A percentile compares a stretch with the other conserved stretches of the same genome.
These are phyloP conservation scores for Linnemannia zychae DNA, from an alignment of 192 early-diverging fungal genomes.

Conservation along the genomic window DNA sequence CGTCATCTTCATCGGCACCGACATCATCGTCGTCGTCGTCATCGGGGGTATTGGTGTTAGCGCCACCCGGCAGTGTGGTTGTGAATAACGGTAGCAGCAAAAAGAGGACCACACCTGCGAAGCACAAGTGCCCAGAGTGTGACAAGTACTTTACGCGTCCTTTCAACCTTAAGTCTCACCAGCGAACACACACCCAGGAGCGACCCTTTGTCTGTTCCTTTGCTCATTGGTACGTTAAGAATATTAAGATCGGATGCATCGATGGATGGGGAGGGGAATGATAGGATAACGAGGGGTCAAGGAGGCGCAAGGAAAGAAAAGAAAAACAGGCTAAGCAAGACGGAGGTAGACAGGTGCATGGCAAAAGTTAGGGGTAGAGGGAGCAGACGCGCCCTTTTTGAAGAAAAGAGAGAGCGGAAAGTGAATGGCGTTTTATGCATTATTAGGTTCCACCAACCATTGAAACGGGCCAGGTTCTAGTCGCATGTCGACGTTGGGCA, in stretches of 20 bases:
- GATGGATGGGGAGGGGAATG: not conserved
- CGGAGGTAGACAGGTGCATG: not conserved
- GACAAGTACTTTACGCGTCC: conserved; percentile 86
- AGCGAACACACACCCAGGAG: conserved; percentile 82
- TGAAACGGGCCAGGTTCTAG: not conserved
- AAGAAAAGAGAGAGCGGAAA: not conserved
- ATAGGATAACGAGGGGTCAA: not conserved
- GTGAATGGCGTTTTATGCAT: not conserved
- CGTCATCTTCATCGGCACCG: not conserved
- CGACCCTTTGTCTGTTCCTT: conserved; percentile 77
- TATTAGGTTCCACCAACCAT: not conserved
- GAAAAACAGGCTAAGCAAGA: not conserved
- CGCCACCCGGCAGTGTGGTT: not conserved
- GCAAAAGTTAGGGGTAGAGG: not conserved
- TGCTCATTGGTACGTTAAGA: conserved; percentile 61
- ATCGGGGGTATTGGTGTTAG: not conserved
- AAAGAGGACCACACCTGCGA: conserved; percentile 50
- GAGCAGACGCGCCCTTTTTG: not conserved
- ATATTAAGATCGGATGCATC: not conserved
- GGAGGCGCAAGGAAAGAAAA: conserved; percentile 18
- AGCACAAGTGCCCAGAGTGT: conserved; percentile 77
- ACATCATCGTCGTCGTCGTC: not conserved
- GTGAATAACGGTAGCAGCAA: conserved; percentile 56
- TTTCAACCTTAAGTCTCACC: conserved; percentile 91
- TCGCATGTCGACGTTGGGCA: not conserved